These are phyloP conservation scores for Ilyonectria sp. DNA, from an alignment of 2,329 filamentous ascomycete genomes.

Conservation along the genomic window DNA sequence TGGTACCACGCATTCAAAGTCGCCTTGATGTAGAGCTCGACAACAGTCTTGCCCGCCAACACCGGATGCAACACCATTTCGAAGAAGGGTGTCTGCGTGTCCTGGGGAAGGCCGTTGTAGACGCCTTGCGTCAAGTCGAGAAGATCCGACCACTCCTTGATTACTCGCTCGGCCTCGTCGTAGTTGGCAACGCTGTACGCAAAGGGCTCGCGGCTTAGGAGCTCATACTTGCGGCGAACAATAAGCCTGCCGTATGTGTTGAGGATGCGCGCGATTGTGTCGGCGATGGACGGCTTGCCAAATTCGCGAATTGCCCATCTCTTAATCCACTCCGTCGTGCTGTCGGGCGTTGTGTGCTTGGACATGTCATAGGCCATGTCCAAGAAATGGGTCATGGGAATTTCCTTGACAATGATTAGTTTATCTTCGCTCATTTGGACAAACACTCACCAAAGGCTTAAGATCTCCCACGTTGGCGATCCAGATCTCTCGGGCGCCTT, in stretches of 20 bases:
- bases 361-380: constrained; percentile 69
- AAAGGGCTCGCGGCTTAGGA: constrained; percentile 63
- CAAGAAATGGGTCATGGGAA: constrained; percentile 70
- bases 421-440: background rate
- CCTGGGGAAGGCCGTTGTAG: constrained; percentile 58
- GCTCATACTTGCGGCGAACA: constrained; percentile 72
- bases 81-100: constrained; percentile 69
- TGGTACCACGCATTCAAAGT: constrained; percentile 58
- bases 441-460: constrained; percentile 58
- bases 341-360: constrained; percentile 52
- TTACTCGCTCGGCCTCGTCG: constrained; percentile 69
- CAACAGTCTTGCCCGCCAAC: constrained; percentile 69
- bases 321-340: constrained; percentile 58
- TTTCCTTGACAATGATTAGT: constrained; percentile 56
- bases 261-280: constrained; percentile 35
- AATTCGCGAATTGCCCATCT: constrained; percentile 68
- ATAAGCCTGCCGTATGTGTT: constrained; percentile 69
- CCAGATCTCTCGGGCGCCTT: constrained; percentile 69
- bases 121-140: constrained; percentile 61
- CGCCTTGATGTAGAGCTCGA: constrained; percentile 62
- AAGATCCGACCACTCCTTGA: constrained; percentile 67
- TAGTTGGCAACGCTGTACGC: constrained; percentile 74
- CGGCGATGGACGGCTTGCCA: constrained; percentile 61
- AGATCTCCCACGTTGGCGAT: constrained; percentile 75
- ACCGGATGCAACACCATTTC: constrained; percentile 74